Conservation (phyloP, 371 early-diverging fungal species). For the Phascolomyces articulosus region DNA sequence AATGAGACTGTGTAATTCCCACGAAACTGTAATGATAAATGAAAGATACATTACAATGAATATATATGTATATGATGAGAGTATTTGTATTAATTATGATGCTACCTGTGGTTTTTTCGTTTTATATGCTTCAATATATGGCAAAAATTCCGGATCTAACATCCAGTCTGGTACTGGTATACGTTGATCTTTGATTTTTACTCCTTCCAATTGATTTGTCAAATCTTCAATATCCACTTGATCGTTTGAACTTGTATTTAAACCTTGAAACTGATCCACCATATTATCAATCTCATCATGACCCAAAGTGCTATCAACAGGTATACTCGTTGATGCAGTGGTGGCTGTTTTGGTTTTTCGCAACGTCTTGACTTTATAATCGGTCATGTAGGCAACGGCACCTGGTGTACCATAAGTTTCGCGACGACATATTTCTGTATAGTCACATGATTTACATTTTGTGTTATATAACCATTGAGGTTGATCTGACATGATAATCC, state of each 20-base stretch:
- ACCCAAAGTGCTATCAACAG: too few relatives aligned
- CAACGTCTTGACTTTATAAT: slow-evolving; percentile 22
- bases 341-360: neutral
- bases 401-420: slow-evolving; percentile 42
- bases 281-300: neutral
- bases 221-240: slow-evolving; percentile 50
- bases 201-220: slow-evolving; percentile 10
- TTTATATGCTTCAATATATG: slow-evolving; percentile 23
- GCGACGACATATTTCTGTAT: slow-evolving; percentile 32
- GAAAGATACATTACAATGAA: too few relatives aligned
- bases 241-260: slow-evolving; percentile 11
- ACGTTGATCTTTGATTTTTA: slow-evolving; percentile 2
- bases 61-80: too few relatives aligned
- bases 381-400: slow-evolving; percentile 36
- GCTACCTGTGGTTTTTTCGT: slow-evolving; percentile 30
- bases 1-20: slow-evolving; percentile 28
- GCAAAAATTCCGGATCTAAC: neutral
- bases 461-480: slow-evolving; percentile 45
- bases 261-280: neutral
- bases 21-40: slow-evolving; percentile 21
- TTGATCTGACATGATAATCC: slow-evolving; percentile 28
- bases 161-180: neutral
- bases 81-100: too few relatives aligned
- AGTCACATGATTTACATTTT: slow-evolving; percentile 50
- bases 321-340: too few relatives aligned